Percentiles rank a stretch among this genome's conserved stretches.
Conservation (phyloP, 2,329 filamentous ascomycete genomes). For the Alternaria gansuensis region DNA sequence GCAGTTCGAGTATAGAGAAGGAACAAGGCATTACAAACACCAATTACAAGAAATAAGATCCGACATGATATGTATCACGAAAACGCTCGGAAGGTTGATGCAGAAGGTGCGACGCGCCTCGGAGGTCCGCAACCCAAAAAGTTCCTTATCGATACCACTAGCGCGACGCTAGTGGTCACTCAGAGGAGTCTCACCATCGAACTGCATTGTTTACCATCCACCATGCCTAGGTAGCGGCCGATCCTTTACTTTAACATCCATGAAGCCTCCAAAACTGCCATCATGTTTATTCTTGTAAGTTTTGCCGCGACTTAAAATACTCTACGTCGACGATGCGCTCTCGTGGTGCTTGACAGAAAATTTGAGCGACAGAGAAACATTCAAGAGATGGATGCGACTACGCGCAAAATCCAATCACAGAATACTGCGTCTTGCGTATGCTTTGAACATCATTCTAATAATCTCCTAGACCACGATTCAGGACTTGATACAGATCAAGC, state of each 20-base stretch:
- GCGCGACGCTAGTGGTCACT: conserved; percentile 21
- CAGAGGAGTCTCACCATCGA: conserved; percentile 12
- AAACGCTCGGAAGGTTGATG: not conserved
- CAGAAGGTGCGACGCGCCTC: conserved; percentile 25
- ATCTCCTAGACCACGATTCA: conserved; percentile 80
- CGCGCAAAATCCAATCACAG: not conserved
- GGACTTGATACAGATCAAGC: conserved; percentile 91
- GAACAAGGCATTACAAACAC: not conserved
- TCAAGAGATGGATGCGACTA: not conserved
- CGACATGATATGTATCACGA: not conserved
- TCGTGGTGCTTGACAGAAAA: conserved; percentile 15
- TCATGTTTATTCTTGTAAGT: conserved; percentile 55
- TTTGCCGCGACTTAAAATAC: no score
- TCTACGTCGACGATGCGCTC: not conserved
- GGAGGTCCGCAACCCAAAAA: conserved; percentile 22
- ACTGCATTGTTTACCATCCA: conserved; percentile 10
- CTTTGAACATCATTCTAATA: not conserved
- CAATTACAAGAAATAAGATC: not conserved
- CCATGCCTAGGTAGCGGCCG: conserved; percentile 28
- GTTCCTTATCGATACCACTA: conserved; percentile 35
- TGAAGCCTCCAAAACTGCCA: conserved; percentile 32
- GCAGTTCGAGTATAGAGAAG: not conserved
- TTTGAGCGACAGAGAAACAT: conserved; percentile 1
- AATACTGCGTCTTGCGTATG: not conserved
- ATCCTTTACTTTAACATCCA: conserved; percentile 32